Percentiles rank a stretch among this genome's conserved stretches.
These are phyloP conservation scores for Actinomortierella wolfii DNA, from an alignment of 371 early-diverging fungal genomes.

Conservation along the genomic window DNA sequence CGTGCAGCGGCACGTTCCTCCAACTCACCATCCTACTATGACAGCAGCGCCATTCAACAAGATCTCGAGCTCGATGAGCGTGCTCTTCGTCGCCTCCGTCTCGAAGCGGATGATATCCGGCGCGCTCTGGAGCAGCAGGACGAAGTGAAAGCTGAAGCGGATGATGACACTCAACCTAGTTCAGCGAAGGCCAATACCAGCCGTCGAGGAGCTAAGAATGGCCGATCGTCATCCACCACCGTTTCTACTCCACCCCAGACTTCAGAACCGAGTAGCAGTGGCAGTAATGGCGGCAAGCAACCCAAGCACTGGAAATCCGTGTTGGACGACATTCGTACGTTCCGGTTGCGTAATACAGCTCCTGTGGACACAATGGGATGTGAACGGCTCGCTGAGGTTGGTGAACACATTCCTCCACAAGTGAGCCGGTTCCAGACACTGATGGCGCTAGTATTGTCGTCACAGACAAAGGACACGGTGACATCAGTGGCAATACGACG, in stretches of 20 bases:
- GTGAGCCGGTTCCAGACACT: constrained; percentile 87
- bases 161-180: not conserved
- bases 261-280: too few species aligned
- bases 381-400: constrained; percentile 69
- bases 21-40: not conserved
- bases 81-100: constrained; percentile 21
- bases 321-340: constrained; percentile 64
- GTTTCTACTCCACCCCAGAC: not conserved
- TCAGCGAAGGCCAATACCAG: not conserved
- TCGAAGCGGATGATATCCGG: constrained; percentile 33
- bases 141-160: not conserved
- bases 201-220: not conserved
- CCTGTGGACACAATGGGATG: constrained; percentile 98
- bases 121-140: constrained; percentile 15
- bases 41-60: constrained; percentile 27
- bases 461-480: constrained; percentile 95
- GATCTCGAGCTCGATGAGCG: constrained; percentile 31
- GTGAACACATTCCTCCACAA: constrained; percentile 51
- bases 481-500: constrained; percentile 80
- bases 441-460: constrained; percentile 91
- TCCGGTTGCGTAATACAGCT: constrained; percentile 66
- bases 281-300: too few species aligned
- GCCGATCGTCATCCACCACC: not conserved
- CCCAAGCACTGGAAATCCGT: constrained; percentile 75
- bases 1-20: not conserved